Evolutionary conservation across 2,329 filamentous ascomycete genomes (phyloP), one percentile per base, ranked within the genome.

Genomic region (Cercospora zeina): DNA sequence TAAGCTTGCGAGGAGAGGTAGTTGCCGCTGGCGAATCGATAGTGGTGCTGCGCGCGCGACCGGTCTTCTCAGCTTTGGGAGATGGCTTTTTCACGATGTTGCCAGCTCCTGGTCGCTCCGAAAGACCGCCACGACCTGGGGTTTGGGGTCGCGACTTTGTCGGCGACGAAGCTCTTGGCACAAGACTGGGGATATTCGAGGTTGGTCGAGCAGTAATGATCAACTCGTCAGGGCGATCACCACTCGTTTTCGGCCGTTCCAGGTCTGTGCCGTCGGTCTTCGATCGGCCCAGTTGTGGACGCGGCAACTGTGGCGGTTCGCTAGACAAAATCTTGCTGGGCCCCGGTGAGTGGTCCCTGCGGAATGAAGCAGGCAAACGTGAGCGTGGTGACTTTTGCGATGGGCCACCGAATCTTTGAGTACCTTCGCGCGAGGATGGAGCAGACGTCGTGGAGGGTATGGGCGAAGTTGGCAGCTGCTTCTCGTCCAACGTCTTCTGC

Each of bases 21-120:
- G 42, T 16, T 34, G 62, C 19, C 50, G 58, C 51, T 24, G 64
- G 61, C 8, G 21, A 59, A 21, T 58, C 63, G 13, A 56, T 59
- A 1, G 67, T 67, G 16, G 56, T 61, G 54, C 67, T 67, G 8
- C 67, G 63, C 19, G 54, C 31, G 39, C 63, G 45, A 2, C 54
- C 47, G 24, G 59, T 59, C 65, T 73, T 75, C 21, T 72, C 71
- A 21, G 71, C 61, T 34, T 68, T 67, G 6, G 90, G 87, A 10
- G 90, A 69, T 8, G 77, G 81, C 10, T 89, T 86, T 67, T 86
- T 88, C 63, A 83, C 77, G 1, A 79, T 77, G 66, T 81, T 81
- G n/a, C 77, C 80, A n/a, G 78, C 77, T n/a, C 74, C 78, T 7
- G 77, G 77, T 16, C 78, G 77, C 66, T 82, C 80, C 5, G 77